Evolutionary conservation across 495 filamentous ascomycete genomes (phyloP).

Genomic region (Aspergillus conjunctus): DNA sequence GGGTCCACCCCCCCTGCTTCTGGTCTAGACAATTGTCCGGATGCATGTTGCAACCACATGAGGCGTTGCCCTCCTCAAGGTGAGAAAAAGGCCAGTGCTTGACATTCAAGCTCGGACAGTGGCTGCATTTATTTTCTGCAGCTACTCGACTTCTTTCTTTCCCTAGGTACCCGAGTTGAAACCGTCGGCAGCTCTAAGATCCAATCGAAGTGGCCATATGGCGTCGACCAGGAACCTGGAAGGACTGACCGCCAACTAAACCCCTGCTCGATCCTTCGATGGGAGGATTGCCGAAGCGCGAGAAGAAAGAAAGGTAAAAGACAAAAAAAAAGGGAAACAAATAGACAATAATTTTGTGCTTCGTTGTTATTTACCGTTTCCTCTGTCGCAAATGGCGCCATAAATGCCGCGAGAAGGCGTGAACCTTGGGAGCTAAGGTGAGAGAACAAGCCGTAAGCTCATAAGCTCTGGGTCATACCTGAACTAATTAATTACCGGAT

Average conservation of each 20-base stretch:
- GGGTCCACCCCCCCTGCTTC: constrained; percentile 2
- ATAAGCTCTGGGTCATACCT: not conserved
- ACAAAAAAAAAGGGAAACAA: constrained; percentile 2
- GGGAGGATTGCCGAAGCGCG: not conserved
- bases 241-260: not conserved
- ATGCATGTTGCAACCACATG: constrained; percentile 12
- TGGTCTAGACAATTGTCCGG: constrained; percentile 19
- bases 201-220: not conserved
- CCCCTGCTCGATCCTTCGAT: constrained; percentile 2
- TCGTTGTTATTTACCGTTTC: constrained; percentile 3
- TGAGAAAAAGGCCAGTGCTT: constrained; percentile 19
- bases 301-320: too few relatives aligned
- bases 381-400: constrained; percentile 5
- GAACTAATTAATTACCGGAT: not conserved
- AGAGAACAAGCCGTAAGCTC: not conserved
- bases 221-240: constrained; percentile 8
- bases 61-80: constrained; percentile 5
- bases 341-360: not conserved
- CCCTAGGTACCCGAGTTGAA: not conserved
- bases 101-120: constrained; percentile 23
- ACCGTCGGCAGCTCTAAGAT: not conserved
- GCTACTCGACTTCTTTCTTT: not conserved
- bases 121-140: constrained; percentile 17
- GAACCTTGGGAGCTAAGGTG: not conserved
- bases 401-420: not conserved